phyloP scores from a whole-genome alignment of 164 flowering plant genomes.

The Magnolia officinalis region DNA sequence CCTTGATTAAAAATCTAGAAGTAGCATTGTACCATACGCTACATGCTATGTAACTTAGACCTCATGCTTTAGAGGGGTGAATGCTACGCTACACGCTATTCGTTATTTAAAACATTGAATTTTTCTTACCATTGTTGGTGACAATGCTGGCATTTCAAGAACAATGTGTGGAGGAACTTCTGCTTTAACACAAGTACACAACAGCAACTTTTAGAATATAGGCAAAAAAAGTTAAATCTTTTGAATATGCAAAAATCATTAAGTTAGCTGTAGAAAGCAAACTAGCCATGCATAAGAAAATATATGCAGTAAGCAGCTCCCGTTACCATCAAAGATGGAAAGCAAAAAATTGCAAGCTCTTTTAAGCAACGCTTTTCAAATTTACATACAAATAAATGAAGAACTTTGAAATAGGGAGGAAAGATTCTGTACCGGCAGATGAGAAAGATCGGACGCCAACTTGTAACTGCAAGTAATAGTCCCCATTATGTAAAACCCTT shows the following conservation, averaged over 20 bases:
- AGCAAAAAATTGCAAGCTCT: no score
- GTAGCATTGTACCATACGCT: no score
- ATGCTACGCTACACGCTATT: no score
- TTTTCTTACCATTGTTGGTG: slow-evolving; percentile 85
- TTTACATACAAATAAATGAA: neutral
- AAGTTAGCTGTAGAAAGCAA: slow-evolving; percentile 1
- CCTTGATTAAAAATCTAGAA: no score
- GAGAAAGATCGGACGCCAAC: slow-evolving; percentile 49
- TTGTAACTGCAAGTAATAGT: slow-evolving; percentile 39
- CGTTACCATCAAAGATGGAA: no score
- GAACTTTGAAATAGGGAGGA: neutral
- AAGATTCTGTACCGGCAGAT: slow-evolving; percentile 48
- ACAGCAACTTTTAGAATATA: neutral
- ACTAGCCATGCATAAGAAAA: neutral
- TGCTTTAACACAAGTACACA: slow-evolving; percentile 26
- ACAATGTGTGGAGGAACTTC: slow-evolving; percentile 54
- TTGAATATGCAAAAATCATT: neutral
- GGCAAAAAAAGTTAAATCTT: neutral
- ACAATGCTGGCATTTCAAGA: slow-evolving; percentile 85
- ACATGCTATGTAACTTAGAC: no score
- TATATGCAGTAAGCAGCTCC: neutral
- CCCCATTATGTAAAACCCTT: slow-evolving; percentile 16
- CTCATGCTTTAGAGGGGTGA: no score
- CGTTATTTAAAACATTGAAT: no score
- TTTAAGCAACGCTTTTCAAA: no score